Evolutionary conservation across 1,284 basidiomycete species (phyloP).

Genomic region (Cutaneotrichosporon cyanovorans): DNA sequence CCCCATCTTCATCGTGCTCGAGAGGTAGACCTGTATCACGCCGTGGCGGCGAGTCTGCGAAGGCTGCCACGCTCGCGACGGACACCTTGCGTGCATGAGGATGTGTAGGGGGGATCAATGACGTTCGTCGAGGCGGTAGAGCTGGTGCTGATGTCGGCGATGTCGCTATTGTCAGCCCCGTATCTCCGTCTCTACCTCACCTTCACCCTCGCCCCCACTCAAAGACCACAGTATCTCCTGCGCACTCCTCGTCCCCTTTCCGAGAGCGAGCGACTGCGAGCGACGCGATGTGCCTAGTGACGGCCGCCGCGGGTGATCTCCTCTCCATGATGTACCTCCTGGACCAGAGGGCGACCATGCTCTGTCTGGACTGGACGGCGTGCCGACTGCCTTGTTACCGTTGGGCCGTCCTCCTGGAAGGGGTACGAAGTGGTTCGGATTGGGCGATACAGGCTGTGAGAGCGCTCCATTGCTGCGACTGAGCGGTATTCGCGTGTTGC

Average conservation of each 20-base stretch:
- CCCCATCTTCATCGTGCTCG: too few species aligned
- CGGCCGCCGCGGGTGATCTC: slow-evolving; percentile 3
- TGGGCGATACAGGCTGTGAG: neutral
- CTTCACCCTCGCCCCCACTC: slow-evolving; percentile 11
- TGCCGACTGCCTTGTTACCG: neutral
- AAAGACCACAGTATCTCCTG: slow-evolving; percentile 43
- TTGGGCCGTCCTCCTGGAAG: neutral
- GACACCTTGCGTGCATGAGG: slow-evolving; percentile 43
- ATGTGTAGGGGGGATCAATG: slow-evolving; percentile 31
- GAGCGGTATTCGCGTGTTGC: slow-evolving; percentile 56
- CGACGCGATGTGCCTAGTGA: slow-evolving; percentile 13
- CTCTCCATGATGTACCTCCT: neutral
- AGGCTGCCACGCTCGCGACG: slow-evolving; percentile 14
- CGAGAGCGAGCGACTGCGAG: slow-evolving; percentile 33
- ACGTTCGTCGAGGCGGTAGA: slow-evolving; percentile 23
- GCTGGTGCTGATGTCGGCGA: slow-evolving; percentile 24
- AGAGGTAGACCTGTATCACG: neutral
- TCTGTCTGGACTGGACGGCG: slow-evolving; percentile 1
- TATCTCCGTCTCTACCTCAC: slow-evolving; percentile 12
- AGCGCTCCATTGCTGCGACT: neutral
- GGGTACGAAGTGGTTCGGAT: neutral
- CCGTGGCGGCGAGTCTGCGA: neutral
- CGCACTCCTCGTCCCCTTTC: slow-evolving; percentile 32
- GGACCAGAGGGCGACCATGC: slow-evolving; percentile 1
- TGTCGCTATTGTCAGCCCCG: slow-evolving; percentile 3